A percentile compares a stretch with the other conserved stretches of the same genome.
phyloP scores from a whole-genome alignment of 2,329 filamentous ascomycete genomes.

The Fusarium sp. region DNA sequence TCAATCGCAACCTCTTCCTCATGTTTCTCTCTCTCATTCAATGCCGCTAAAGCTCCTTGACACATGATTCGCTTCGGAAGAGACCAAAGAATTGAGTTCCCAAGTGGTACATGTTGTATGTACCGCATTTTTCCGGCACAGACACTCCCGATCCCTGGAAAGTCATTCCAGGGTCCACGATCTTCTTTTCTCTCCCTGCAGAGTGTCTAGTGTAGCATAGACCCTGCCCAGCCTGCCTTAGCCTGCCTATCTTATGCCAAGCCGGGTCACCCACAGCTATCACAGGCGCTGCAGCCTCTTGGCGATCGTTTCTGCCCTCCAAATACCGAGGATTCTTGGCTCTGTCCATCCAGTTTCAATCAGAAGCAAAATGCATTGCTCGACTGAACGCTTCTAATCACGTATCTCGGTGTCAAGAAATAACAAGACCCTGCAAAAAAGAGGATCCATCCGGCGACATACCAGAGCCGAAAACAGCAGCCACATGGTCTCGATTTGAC shows the following conservation, averaged over 20 bases:
- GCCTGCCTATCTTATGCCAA: slow-evolving; percentile 29
- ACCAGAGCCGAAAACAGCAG: slow-evolving; percentile 30
- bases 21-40: background rate
- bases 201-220: background rate
- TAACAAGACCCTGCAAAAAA: background rate
- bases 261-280: slow-evolving; percentile 30
- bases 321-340: slow-evolving; percentile 1
- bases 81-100: slow-evolving; percentile 1
- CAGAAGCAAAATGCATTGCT: background rate
- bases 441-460: slow-evolving; percentile 32
- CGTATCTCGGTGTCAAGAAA: background rate
- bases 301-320: slow-evolving; percentile 24
- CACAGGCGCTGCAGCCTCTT: slow-evolving; percentile 19
- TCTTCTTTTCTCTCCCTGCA: background rate
- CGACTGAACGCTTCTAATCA: background rate
- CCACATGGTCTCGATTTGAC: slow-evolving; percentile 11
- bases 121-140: slow-evolving; percentile 8
- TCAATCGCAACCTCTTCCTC: slow-evolving; percentile 32
- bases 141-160: slow-evolving; percentile 7
- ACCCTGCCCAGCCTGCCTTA: background rate
- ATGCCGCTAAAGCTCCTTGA: background rate
- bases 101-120: background rate
- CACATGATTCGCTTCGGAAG: slow-evolving; percentile 8
- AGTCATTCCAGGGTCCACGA: background rate
- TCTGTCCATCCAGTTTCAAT: background rate